Percentiles rank a stretch among this genome's conserved stretches.
Evolutionary conservation across 2,329 filamentous ascomycete species (phyloP).

Genomic region (Ophiostoma pallidulum): DNA sequence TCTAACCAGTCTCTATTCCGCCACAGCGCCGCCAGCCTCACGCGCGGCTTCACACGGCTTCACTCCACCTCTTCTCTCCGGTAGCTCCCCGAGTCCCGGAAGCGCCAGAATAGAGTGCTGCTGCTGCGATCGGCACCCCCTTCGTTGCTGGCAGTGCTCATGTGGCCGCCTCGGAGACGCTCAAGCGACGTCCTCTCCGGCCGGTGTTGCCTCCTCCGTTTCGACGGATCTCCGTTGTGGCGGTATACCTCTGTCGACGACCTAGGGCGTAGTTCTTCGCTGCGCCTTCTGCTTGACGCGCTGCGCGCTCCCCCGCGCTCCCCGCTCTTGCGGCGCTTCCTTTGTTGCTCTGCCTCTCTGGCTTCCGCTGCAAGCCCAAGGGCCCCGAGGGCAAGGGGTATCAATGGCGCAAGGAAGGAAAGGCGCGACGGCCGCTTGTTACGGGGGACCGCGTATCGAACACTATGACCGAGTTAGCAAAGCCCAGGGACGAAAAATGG

Average conservation of each 20-base stretch:
- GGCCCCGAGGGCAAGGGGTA: constrained; percentile 5
- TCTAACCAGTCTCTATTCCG: too few relatives aligned
- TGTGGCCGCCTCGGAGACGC: background rate
- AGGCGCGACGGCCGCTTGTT: constrained; percentile 4
- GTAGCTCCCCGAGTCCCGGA: constrained; percentile 11
- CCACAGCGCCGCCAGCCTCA: too few relatives aligned
- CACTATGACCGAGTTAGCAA: background rate
- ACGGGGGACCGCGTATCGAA: background rate
- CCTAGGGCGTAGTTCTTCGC: background rate
- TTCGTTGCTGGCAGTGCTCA: background rate
- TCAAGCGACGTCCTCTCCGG: background rate
- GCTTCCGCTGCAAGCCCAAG: constrained; percentile 1
- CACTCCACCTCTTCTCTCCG: background rate
- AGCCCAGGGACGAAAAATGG: too few relatives aligned
- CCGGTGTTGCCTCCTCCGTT: too few relatives aligned
- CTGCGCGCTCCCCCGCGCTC: too few relatives aligned
- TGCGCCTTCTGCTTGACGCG: too few relatives aligned
- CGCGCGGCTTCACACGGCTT: too few relatives aligned
- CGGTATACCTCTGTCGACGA: too few relatives aligned
- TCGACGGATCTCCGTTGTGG: background rate
- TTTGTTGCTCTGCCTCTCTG: background rate
- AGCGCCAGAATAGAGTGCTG: constrained; percentile 12
- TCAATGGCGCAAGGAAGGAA: constrained; percentile 4
- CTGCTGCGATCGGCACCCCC: background rate
- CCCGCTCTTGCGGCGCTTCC: background rate